These are phyloP conservation scores for Raffaelea albimanens DNA, from an alignment of 2,329 filamentous ascomycete species.

Conservation along the genomic window DNA sequence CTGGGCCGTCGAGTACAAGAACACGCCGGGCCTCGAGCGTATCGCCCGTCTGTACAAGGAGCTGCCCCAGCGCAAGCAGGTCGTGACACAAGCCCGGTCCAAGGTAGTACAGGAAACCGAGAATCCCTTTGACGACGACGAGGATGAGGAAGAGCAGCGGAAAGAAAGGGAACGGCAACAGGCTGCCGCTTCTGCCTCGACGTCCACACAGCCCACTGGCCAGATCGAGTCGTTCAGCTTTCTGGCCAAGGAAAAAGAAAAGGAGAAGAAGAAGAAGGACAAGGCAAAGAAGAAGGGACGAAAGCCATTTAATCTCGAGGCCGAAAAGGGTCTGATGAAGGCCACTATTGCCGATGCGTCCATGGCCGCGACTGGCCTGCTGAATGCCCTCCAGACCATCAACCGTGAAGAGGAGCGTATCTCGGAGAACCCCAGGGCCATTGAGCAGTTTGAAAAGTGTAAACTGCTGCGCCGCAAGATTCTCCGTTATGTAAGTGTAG, in stretches of 20 bases:
- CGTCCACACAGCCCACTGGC: constrained; percentile 14
- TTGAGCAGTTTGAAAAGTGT: constrained; percentile 74
- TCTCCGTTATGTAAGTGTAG: constrained; percentile 59
- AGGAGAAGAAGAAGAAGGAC: constrained; percentile 38
- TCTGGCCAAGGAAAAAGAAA: constrained; percentile 22
- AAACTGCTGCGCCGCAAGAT: constrained; percentile 79
- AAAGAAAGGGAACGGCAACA: background rate
- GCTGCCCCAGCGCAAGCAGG: constrained; percentile 58
- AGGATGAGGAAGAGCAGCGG: constrained; percentile 41
- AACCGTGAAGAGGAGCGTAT: constrained; percentile 84
- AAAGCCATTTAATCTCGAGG: constrained; percentile 71
- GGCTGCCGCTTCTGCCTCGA: constrained; percentile 5
- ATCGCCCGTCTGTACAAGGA: constrained; percentile 72
- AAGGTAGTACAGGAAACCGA: constrained; percentile 77
- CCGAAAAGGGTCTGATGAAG: constrained; percentile 80
- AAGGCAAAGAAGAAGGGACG: constrained; percentile 49
- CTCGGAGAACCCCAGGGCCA: constrained; percentile 69
- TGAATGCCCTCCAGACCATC: constrained; percentile 79
- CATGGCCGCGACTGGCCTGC: constrained; percentile 81
- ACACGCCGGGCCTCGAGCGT: constrained; percentile 67
- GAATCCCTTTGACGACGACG: constrained; percentile 59
- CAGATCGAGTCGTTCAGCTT: constrained; percentile 30
- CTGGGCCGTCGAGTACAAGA: constrained; percentile 78
- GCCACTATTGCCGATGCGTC: constrained; percentile 81
- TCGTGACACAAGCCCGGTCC: constrained; percentile 66